These are phyloP conservation scores for Deinandra increscens DNA, from an alignment of 129 eudicot genomes.

Conservation along the genomic window DNA sequence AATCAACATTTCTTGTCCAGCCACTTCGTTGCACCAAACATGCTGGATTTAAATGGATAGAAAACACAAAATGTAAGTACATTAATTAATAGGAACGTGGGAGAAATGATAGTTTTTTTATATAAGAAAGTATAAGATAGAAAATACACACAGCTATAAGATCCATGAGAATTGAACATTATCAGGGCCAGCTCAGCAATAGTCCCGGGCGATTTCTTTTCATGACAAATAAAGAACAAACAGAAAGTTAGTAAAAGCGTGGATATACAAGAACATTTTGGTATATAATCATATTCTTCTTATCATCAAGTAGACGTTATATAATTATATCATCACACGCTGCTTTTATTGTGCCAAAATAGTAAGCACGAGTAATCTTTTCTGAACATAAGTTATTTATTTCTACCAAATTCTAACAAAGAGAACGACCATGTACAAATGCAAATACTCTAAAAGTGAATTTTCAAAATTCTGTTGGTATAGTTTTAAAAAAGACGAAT, in stretches of 20 bases:
- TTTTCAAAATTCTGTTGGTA: slow-evolving; percentile 5
- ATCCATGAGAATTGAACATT: slow-evolving; percentile 71
- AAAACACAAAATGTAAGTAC: background rate
- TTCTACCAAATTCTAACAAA: background rate
- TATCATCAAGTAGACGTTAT: background rate
- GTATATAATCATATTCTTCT: background rate
- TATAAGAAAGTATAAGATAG: background rate
- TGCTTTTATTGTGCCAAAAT: background rate
- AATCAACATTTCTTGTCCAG: slow-evolving; percentile 80
- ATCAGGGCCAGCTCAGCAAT: slow-evolving; percentile 61
- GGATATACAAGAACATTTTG: slow-evolving; percentile 1
- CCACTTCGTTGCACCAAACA: slow-evolving; percentile 79
- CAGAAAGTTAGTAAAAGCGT: background rate
- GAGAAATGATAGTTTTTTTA: background rate
- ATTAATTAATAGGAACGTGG: slow-evolving; percentile 6
- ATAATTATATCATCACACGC: background rate
- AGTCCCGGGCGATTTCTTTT: slow-evolving; percentile 62
- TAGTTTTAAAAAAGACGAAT: background rate
- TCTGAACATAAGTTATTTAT: background rate
- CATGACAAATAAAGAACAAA: background rate
- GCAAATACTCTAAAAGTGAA: slow-evolving; percentile 1
- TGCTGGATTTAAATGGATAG: slow-evolving; percentile 43
- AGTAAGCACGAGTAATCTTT: slow-evolving; percentile 14
- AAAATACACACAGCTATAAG: slow-evolving; percentile 59
- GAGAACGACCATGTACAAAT: background rate